A percentile compares a stretch with the other conserved stretches of the same genome.
These are phyloP conservation scores for Lodderomyces margitis DNA, from an alignment of 1,139 yeast genomes.

Conservation along the genomic window DNA sequence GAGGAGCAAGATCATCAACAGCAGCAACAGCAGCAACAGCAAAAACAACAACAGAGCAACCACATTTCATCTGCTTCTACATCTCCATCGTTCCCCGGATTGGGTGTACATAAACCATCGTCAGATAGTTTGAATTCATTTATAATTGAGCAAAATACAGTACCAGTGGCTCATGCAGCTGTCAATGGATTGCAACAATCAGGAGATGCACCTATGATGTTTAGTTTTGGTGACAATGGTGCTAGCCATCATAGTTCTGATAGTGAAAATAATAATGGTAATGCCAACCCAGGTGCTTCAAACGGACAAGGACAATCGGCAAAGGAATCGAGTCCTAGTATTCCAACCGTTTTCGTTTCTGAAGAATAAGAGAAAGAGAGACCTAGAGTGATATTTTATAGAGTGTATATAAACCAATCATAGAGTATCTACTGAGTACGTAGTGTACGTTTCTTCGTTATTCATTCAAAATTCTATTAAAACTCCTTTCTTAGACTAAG, in stretches of 20 bases:
- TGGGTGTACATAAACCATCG: constrained; percentile 5
- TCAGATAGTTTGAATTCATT: constrained; percentile 12
- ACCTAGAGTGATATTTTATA: no score
- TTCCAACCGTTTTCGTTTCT: constrained; percentile 2
- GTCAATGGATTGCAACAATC: constrained; percentile 9
- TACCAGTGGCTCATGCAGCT: constrained; percentile 12
- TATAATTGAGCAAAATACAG: constrained; percentile 7
- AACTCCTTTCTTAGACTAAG: neutral
- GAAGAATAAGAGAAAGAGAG: neutral
- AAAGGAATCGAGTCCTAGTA: neutral
- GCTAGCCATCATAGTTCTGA: neutral
- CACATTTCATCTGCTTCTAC: neutral
- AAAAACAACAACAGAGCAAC: constrained; percentile 1
- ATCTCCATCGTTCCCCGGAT: constrained; percentile 2
- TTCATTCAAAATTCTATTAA: no score
- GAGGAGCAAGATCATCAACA: neutral
- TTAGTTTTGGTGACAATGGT: constrained; percentile 9
- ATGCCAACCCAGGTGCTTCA: neutral
- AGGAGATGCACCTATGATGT: constrained; percentile 6
- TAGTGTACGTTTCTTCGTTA: no score
- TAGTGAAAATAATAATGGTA: neutral
- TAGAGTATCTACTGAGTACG: no score
- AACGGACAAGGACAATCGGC: neutral
- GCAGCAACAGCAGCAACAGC: constrained; percentile 2
- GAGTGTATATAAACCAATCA: neutral